Base-by-base conservation (phyloP, 805 yeast genomes). In the Saturnispora ahearnii region DNA sequence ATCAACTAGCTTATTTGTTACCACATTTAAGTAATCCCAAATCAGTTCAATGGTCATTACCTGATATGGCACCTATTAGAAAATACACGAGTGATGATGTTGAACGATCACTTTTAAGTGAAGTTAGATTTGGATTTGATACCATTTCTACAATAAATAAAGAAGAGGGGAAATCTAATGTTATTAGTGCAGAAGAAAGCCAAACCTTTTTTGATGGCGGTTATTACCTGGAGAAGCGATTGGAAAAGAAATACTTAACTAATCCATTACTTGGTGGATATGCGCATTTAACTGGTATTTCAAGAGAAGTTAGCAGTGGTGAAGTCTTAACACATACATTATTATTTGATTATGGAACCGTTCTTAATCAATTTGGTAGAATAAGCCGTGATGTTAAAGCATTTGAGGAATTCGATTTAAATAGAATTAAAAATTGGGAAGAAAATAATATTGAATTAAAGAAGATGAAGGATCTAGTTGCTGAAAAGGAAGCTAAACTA, bases 41-140 rank as follows among this genome's bases (percentile, higher is more conserved):
- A 4, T 51, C 55, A 15, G 49, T 53, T 5, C 70, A 76, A 6
- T 89, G 96, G 96, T 91, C 90, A 3, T 67, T 89, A 41, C 93
- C 96, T 0, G 87, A 84, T 44, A 68, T 86, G 53, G 76, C 87
- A 2, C 61, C 71, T 2, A 78, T 88, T 5, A 80, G 83, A 2
- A 71, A 72, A 38, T 88, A 78, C 58, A 75, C 76, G 3, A 74
- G 90, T 1, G 69, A 71, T 54, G 96, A 89, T 62, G 95, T 89
- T 21, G 96, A 89, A 60, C 75, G 77, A 57, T 82, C 93, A 0
- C 65, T 86, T 50, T 65, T 85, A 45, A 81, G 87, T 1, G 95
- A 86, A 60, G 91, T 85, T 3, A 78, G 75, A 48, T 84, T 78
- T 61, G 81, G 76, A 52, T 77, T 78, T 37, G 76, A 77, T 53